phyloP scores from a whole-genome alignment of 2,329 filamentous ascomycete genomes.

The Coniochaeta sp. region DNA sequence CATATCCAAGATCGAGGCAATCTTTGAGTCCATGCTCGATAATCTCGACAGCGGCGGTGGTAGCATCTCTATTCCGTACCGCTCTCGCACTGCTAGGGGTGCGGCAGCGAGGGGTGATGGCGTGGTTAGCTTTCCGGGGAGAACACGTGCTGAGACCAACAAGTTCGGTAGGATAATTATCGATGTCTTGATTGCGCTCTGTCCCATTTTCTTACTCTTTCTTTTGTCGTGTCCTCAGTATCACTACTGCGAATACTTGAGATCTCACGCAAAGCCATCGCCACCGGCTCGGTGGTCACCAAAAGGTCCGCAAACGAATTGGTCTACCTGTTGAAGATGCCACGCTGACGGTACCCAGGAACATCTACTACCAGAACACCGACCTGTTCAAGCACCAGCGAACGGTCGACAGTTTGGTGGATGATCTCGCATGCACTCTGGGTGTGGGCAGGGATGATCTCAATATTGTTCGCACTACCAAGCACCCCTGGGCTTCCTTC shows the following conservation, averaged over 20 bases:
- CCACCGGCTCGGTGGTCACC: constrained; percentile 47
- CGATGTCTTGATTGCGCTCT: background rate
- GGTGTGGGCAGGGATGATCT: constrained; percentile 55
- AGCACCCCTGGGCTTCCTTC: background rate
- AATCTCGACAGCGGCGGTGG: constrained; percentile 33
- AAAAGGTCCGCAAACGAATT: constrained; percentile 55
- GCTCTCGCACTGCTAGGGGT: constrained; percentile 18
- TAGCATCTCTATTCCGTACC: constrained; percentile 40
- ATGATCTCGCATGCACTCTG: constrained; percentile 67
- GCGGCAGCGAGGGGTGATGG: constrained; percentile 3
- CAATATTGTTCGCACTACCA: constrained; percentile 52
- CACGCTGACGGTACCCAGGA: constrained; percentile 39
- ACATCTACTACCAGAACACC: constrained; percentile 73
- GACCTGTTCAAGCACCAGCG: constrained; percentile 63
- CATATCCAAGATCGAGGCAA: constrained; percentile 46
- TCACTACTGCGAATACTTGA: constrained; percentile 52
- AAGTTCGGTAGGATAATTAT: constrained; percentile 39
- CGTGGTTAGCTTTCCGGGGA: constrained; percentile 37
- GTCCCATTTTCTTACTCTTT: background rate
- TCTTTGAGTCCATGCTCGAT: constrained; percentile 45
- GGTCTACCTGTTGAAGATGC: background rate
- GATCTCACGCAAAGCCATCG: constrained; percentile 50
- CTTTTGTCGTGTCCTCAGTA: constrained; percentile 28
- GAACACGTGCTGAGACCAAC: constrained; percentile 36
- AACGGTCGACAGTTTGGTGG: constrained; percentile 64